phyloP scores from a whole-genome alignment of 2,329 filamentous ascomycete species.

The Alternaria viburni region DNA sequence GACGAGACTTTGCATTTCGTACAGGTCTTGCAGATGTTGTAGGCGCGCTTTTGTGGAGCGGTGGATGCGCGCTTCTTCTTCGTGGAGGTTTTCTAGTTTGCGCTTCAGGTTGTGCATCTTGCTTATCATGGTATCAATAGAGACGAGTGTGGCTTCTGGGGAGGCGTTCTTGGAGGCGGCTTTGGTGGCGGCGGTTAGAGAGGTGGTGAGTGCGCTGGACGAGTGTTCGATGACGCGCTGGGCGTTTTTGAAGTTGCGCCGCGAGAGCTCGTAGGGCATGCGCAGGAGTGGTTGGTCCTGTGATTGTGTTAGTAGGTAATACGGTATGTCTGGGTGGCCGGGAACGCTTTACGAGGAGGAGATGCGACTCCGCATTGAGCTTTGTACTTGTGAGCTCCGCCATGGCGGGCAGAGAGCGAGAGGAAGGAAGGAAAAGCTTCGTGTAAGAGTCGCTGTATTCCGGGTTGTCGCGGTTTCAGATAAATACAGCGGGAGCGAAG shows the following conservation, averaged over 20 bases:
- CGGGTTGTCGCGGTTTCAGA: background rate
- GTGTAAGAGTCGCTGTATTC: background rate
- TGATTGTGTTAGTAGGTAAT: conserved; percentile 36
- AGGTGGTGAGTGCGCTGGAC: conserved; percentile 66
- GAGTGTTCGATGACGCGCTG: conserved; percentile 79
- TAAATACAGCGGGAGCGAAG: background rate
- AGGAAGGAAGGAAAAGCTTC: background rate
- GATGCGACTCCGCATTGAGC: conserved; percentile 76
- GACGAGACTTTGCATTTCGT: conserved; percentile 78
- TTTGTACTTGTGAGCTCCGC: conserved; percentile 63
- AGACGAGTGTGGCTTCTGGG: conserved; percentile 65
- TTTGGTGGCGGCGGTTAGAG: conserved; percentile 62
- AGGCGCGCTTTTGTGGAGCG: conserved; percentile 77
- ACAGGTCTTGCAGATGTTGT: conserved; percentile 79
- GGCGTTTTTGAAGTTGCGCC: conserved; percentile 90
- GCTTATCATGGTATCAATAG: conserved; percentile 82
- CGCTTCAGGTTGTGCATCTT: conserved; percentile 87
- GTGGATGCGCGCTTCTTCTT: conserved; percentile 80
- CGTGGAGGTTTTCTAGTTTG: conserved; percentile 78
- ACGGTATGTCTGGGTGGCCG: conserved; percentile 51
- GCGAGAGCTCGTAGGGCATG: conserved; percentile 88
- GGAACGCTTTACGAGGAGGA: conserved; percentile 68
- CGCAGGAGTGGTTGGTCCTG: conserved; percentile 95
- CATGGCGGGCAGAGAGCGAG: conserved; percentile 39
- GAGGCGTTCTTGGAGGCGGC: conserved; percentile 62